Conservation (phyloP, 2,329 filamentous ascomycete genomes). For the Cordyceps fumosorosea region DNA sequence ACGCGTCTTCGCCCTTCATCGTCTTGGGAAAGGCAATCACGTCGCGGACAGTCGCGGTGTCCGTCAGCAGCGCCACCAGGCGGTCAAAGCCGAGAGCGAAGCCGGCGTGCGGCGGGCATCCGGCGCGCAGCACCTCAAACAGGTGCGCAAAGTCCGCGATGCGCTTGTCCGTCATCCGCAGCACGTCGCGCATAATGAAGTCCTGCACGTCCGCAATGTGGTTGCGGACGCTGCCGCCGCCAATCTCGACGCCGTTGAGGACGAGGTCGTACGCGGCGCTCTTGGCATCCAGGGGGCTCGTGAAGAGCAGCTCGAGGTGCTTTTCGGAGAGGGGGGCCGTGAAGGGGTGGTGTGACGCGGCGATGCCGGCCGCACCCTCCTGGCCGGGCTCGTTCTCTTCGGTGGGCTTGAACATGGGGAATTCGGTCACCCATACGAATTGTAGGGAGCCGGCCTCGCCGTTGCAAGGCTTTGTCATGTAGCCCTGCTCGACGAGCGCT, state of each 20-base stretch:
- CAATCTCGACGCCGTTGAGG: slow-evolving; percentile 89
- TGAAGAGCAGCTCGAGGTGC: slow-evolving; percentile 69
- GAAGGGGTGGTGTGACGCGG: slow-evolving; percentile 91
- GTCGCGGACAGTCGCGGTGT: slow-evolving; percentile 72
- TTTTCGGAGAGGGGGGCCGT: slow-evolving; percentile 69
- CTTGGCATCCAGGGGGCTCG: slow-evolving; percentile 62
- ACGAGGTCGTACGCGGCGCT: slow-evolving; percentile 96
- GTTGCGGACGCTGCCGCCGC: slow-evolving; percentile 88
- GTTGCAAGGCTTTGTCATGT: slow-evolving; percentile 40
- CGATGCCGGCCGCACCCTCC: slow-evolving; percentile 71
- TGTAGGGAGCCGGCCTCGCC: slow-evolving; percentile 41
- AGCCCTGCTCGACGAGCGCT: slow-evolving; percentile 55
- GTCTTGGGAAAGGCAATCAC: slow-evolving; percentile 97
- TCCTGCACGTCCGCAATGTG: slow-evolving; percentile 79
- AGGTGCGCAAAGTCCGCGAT: slow-evolving; percentile 81
- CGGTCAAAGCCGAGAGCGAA: slow-evolving; percentile 91
- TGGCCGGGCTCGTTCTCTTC: slow-evolving; percentile 64
- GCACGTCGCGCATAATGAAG: slow-evolving; percentile 74
- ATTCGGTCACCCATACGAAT: slow-evolving; percentile 83
- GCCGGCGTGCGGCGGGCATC: slow-evolving; percentile 91
- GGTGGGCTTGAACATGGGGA: slow-evolving; percentile 82
- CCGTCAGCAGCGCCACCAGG: slow-evolving; percentile 71
- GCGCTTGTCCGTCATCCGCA: slow-evolving; percentile 67
- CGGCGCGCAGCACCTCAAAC: slow-evolving; percentile 71
- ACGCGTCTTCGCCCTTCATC: slow-evolving; percentile 77